phyloP scores from a whole-genome alignment of 208 protist genomes.

The Perkinsela sp. region DNA sequence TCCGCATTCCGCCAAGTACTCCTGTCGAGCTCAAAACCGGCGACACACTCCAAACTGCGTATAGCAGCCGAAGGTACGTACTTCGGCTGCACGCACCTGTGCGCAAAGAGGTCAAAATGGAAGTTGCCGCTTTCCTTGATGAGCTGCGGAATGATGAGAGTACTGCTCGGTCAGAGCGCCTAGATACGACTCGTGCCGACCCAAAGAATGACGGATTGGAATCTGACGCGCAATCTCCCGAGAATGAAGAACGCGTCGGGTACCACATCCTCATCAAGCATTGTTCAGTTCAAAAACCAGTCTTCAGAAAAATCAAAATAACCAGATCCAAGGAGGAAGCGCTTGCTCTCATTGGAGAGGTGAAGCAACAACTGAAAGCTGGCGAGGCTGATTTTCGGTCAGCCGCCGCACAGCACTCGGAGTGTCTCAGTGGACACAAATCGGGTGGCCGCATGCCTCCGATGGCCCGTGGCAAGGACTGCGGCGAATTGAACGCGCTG shows the following conservation, averaged over 20 bases:
- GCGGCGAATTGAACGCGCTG: not conserved
- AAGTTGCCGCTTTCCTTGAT: not conserved
- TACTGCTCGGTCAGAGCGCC: not conserved
- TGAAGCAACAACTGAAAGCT: conserved; percentile 1
- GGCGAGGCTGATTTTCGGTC: not conserved
- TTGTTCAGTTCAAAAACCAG: not conserved
- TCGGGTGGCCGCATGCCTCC: not conserved
- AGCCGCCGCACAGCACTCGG: conserved; percentile 2
- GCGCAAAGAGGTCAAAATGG: not conserved
- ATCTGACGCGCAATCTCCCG: not conserved
- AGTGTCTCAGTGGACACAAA: conserved; percentile 2
- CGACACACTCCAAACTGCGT: conserved; percentile 23
- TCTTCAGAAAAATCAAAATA: not conserved
- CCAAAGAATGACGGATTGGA: too few species aligned
- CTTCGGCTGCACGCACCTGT: conserved; percentile 6
- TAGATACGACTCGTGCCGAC: too few species aligned
- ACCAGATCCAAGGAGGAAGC: conserved; percentile 1
- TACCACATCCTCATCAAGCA: conserved; percentile 3
- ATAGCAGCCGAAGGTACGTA: conserved; percentile 35
- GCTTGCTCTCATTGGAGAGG: not conserved
- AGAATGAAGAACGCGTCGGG: not conserved
- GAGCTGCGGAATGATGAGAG: not conserved
- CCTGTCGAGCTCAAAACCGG: conserved; percentile 26
- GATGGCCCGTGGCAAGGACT: not conserved
- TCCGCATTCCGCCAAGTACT: conserved; percentile 13